phyloP scores from a whole-genome alignment of 2,329 filamentous ascomycete species.

The Dactylellina drechsleri region DNA sequence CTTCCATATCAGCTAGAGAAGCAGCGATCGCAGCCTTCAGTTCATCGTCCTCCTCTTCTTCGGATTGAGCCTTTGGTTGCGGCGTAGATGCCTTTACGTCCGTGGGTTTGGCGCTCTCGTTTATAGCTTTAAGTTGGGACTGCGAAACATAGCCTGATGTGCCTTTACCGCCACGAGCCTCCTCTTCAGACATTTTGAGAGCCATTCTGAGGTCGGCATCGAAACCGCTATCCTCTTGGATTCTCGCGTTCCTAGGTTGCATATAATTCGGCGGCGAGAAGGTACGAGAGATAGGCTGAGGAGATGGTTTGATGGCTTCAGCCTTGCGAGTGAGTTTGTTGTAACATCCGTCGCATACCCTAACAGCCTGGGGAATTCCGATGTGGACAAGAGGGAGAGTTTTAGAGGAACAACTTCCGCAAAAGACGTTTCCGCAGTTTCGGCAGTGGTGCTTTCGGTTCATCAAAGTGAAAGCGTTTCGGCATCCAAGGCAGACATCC shows the following conservation, averaged over 20 bases:
- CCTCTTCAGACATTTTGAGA: conserved; percentile 95
- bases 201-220: conserved; percentile 95
- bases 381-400: conserved; percentile 87
- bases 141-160: conserved; percentile 78
- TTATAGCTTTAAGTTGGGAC: conserved; percentile 64
- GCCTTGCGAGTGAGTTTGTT: conserved; percentile 64
- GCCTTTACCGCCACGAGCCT: conserved; percentile 76
- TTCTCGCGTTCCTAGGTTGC: conserved; percentile 88
- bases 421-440: conserved; percentile 98
- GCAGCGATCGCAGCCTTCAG: conserved; percentile 94
- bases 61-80: conserved; percentile 62
- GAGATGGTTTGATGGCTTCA: conserved; percentile 57
- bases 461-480: conserved; percentile 94
- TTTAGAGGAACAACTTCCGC: conserved; percentile 93
- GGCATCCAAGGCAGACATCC: conserved; percentile 97
- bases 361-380: conserved; percentile 87
- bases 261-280: conserved; percentile 70
- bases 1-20: conserved; percentile 94
- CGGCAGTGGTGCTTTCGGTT: conserved; percentile 98
- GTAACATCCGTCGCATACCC: conserved; percentile 96
- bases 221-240: conserved; percentile 79
- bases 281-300: conserved; percentile 63
- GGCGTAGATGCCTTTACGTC: conserved; percentile 62
- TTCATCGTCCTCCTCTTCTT: conserved; percentile 90
- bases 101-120: conserved; percentile 58